These are phyloP conservation scores for Recurvomyces mirabilis DNA, from an alignment of 495 filamentous ascomycete species.

Conservation along the genomic window DNA sequence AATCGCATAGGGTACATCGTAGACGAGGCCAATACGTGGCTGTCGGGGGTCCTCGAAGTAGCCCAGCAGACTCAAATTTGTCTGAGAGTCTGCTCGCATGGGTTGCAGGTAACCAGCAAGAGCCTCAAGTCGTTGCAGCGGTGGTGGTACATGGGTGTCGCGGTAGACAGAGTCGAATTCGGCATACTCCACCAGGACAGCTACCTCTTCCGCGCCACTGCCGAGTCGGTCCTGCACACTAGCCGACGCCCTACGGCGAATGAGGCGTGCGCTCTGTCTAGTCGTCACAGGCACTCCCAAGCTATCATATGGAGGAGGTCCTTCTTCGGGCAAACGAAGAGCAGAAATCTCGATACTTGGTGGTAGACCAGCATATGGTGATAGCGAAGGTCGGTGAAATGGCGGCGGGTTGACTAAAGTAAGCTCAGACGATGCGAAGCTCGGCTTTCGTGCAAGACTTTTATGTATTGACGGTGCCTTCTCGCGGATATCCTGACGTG, in stretches of 20 bases:
- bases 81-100: slow-evolving; percentile 42
- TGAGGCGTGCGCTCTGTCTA: slow-evolving; percentile 25
- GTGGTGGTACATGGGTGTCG: slow-evolving; percentile 49
- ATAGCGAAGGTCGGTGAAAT: slow-evolving; percentile 12
- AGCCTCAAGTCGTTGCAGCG: slow-evolving; percentile 52
- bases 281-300: slow-evolving; percentile 24
- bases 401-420: slow-evolving; percentile 23
- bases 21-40: slow-evolving; percentile 70
- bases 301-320: slow-evolving; percentile 32
- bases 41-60: slow-evolving; percentile 73
- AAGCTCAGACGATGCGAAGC: slow-evolving; percentile 15
- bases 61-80: slow-evolving; percentile 61
- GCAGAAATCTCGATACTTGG: slow-evolving; percentile 26
- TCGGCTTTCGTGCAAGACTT: slow-evolving; percentile 3
- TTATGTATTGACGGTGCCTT: slow-evolving; percentile 13
- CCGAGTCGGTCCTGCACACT: slow-evolving; percentile 32
- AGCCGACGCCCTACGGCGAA: slow-evolving; percentile 28
- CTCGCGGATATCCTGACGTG: too few species aligned
- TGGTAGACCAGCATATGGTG: slow-evolving; percentile 19
- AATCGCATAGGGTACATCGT: slow-evolving; percentile 54
- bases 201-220: slow-evolving; percentile 27
- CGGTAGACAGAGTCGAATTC: slow-evolving; percentile 53
- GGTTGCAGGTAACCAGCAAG: slow-evolving; percentile 43
- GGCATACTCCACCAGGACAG: slow-evolving; percentile 58
- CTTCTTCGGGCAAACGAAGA: slow-evolving; percentile 29